Evolutionary conservation across 805 yeast genomes (phyloP).

Genomic region (Myxozyma neglecta): DNA sequence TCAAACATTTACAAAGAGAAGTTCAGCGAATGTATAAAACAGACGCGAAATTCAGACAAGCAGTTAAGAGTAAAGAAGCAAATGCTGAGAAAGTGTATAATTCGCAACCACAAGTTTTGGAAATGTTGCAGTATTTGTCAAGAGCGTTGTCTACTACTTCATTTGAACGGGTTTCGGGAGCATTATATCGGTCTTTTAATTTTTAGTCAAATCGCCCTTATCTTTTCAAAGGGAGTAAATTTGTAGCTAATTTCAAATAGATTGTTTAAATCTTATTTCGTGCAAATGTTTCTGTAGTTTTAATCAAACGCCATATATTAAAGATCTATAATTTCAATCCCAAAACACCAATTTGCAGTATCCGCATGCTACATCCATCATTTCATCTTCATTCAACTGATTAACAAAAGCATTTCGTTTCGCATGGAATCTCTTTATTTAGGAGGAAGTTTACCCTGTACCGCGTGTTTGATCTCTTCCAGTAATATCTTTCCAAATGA

Average conservation of each 20-base stretch:
- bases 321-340: neutral
- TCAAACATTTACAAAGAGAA: constrained; percentile 36
- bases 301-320: neutral
- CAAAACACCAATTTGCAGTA: neutral
- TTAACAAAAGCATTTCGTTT: neutral
- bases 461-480: constrained; percentile 26
- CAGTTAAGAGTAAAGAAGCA: constrained; percentile 19
- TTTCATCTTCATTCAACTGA: too few species aligned
- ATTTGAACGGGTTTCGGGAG: constrained; percentile 14
- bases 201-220: neutral
- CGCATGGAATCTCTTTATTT: neutral
- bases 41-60: constrained; percentile 14
- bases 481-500: constrained; percentile 13
- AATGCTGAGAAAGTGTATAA: constrained; percentile 11
- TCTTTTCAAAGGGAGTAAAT: too few species aligned
- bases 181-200: constrained; percentile 21
- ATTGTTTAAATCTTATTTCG: neutral
- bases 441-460: constrained; percentile 13
- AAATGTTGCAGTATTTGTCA: constrained; percentile 23
- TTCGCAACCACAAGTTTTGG: constrained; percentile 11
- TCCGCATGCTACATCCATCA: neutral
- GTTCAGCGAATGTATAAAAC: constrained; percentile 23
- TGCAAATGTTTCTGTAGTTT: neutral
- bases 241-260: neutral
- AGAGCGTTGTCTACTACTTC: constrained; percentile 18